phyloP scores from a whole-genome alignment of 1,284 basidiomycete species.

The Sanguinoderma infundibulare region DNA sequence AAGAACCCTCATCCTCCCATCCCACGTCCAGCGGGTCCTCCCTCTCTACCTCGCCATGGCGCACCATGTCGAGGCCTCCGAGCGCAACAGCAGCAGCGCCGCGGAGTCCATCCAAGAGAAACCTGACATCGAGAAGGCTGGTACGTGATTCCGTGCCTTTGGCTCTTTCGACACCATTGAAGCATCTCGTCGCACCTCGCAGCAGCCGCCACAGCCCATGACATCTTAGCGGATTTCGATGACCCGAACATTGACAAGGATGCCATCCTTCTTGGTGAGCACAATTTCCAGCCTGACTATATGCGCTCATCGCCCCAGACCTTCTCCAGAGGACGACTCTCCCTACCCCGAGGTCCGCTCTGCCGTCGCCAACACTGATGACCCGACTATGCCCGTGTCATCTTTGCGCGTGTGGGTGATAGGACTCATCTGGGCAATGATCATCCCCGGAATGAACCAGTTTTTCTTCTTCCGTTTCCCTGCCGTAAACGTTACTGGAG shows the following conservation, averaged over 20 bases:
- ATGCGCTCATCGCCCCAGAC: background rate
- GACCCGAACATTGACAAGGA: slow-evolving; percentile 52
- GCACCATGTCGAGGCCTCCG: slow-evolving; percentile 19
- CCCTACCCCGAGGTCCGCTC: slow-evolving; percentile 70
- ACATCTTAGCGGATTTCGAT: slow-evolving; percentile 50
- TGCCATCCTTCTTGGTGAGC: slow-evolving; percentile 32
- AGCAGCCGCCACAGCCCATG: slow-evolving; percentile 8
- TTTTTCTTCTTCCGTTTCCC: slow-evolving; percentile 50
- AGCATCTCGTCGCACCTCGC: background rate
- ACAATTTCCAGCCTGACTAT: background rate
- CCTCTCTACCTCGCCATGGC: slow-evolving; percentile 27
- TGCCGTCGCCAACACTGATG: slow-evolving; percentile 68
- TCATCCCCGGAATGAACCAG: slow-evolving; percentile 49
- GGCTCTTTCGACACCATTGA: background rate
- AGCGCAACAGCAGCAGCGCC: slow-evolving; percentile 25
- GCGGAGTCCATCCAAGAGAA: slow-evolving; percentile 59
- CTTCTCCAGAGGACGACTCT: slow-evolving; percentile 48
- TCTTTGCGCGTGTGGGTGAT: slow-evolving; percentile 65
- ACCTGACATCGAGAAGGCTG: slow-evolving; percentile 44
- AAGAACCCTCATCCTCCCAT: slow-evolving; percentile 16
- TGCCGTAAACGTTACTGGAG: slow-evolving; percentile 34
- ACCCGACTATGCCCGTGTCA: slow-evolving; percentile 60
- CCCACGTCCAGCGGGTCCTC: slow-evolving; percentile 18
- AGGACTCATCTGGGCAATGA: slow-evolving; percentile 50
- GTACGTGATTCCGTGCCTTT: slow-evolving; percentile 7